Percentiles rank a stretch among this genome's conserved stretches.
These are phyloP conservation scores for Ilex asprella DNA, from an alignment of 257 asterid genomes.

Conservation along the genomic window DNA sequence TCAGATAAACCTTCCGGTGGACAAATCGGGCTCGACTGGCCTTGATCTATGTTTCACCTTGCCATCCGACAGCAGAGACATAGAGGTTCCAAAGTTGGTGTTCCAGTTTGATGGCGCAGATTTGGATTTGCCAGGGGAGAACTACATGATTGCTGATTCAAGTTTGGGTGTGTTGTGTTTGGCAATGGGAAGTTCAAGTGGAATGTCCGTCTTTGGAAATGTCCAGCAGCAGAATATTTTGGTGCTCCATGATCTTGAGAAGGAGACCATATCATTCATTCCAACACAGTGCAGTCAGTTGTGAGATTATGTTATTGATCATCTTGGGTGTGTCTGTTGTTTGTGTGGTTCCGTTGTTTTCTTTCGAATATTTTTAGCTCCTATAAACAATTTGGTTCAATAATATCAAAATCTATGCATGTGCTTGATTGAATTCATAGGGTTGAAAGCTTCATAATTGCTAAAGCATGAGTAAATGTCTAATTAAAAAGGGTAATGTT, in stretches of 20 bases:
- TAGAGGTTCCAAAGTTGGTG: slow-evolving; percentile 54
- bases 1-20: slow-evolving; percentile 43
- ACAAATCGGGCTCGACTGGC: slow-evolving; percentile 39
- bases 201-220: slow-evolving; percentile 83
- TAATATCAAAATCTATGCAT: too few species aligned
- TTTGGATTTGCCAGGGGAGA: slow-evolving; percentile 70
- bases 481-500: too few species aligned
- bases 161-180: slow-evolving; percentile 57
- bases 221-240: slow-evolving; percentile 72
- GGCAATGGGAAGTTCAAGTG: slow-evolving; percentile 76
- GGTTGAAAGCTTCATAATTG: too few species aligned
- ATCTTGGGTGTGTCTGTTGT: neutral
- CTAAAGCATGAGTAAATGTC: too few species aligned
- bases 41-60: slow-evolving; percentile 65
- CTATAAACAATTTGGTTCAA: neutral
- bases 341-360: neutral
- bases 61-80: slow-evolving; percentile 22
- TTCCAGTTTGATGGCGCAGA: slow-evolving; percentile 64
- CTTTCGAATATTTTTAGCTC: too few species aligned
- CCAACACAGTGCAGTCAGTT: slow-evolving; percentile 33
- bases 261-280: slow-evolving; percentile 55
- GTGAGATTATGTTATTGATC: slow-evolving; percentile 1
- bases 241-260: slow-evolving; percentile 63
- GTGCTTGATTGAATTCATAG: too few species aligned
- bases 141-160: slow-evolving; percentile 57